Percentiles rank a stretch among this genome's conserved stretches.
Evolutionary conservation across 345 rosid genomes (phyloP).

Genomic region (Ceriops decandra): DNA sequence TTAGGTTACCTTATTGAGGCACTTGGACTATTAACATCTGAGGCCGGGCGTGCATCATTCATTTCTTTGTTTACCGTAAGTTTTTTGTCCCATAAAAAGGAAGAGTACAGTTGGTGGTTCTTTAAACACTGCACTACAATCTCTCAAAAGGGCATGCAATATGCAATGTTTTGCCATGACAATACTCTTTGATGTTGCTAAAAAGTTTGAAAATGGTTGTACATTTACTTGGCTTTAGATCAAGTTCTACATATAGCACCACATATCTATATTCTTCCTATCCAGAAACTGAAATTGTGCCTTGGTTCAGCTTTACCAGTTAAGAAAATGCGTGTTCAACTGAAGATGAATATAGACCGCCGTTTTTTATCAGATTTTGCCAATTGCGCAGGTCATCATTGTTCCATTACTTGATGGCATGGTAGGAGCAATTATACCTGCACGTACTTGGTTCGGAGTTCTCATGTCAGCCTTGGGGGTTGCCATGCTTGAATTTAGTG

Average conservation of each 20-base stretch:
- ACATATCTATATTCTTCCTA: too few species aligned
- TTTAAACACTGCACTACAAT: background rate
- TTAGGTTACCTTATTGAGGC: constrained; percentile 24
- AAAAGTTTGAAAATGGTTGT: too few species aligned
- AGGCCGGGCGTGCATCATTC: constrained; percentile 31
- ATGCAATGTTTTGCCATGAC: too few species aligned
- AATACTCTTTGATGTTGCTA: too few species aligned
- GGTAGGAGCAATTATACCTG: constrained; percentile 21
- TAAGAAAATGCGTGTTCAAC: too few species aligned
- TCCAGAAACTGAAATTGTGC: too few species aligned
- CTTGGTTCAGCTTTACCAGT: too few species aligned
- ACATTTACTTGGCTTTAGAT: too few species aligned
- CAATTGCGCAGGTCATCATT: constrained; percentile 16
- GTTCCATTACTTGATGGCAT: constrained; percentile 31
- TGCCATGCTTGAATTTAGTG: constrained; percentile 26
- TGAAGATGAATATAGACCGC: background rate
- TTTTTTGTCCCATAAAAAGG: background rate
- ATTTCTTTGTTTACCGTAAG: constrained; percentile 22
- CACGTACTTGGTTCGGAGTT: constrained; percentile 27
- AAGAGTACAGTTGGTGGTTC: background rate
- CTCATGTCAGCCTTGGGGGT: constrained; percentile 23
- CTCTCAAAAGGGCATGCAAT: too few species aligned
- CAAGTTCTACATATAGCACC: too few species aligned
- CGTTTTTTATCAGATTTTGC: background rate
- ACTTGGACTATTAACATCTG: constrained; percentile 23